Percentiles rank a stretch among this genome's conserved stretches.
Evolutionary conservation across 2,329 filamentous ascomycete species (phyloP).

Genomic region (Magnaporthales sp.): DNA sequence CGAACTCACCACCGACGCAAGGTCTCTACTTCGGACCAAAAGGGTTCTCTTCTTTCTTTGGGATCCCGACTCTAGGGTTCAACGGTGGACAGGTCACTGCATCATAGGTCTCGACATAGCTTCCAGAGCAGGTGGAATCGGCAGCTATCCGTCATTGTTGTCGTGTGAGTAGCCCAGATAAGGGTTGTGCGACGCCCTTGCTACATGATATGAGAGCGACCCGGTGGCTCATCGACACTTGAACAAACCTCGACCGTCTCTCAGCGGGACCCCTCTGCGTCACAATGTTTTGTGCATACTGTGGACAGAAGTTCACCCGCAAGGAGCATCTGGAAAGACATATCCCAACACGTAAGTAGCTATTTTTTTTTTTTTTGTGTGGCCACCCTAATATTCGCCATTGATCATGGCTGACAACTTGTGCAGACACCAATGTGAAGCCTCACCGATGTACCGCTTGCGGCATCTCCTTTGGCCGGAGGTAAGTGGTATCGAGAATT

Average conservation of each 20-base stretch:
- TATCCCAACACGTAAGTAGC: slow-evolving; percentile 35
- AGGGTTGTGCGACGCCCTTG: background rate
- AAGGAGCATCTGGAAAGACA: slow-evolving; percentile 50
- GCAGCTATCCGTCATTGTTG: background rate
- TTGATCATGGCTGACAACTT: slow-evolving; percentile 9
- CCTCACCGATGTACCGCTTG: slow-evolving; percentile 40
- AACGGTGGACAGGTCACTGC: background rate
- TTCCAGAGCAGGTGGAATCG: background rate
- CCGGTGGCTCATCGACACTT: background rate
- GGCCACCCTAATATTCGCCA: background rate
- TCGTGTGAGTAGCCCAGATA: background rate
- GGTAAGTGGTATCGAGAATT: slow-evolving; percentile 21
- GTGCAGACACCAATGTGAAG: slow-evolving; percentile 45
- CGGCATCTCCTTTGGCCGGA: slow-evolving; percentile 39
- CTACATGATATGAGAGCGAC: slow-evolving; percentile 2
- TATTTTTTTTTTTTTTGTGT: background rate
- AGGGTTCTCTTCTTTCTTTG: background rate
- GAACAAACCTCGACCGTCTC: slow-evolving; percentile 2
- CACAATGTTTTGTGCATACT: slow-evolving; percentile 44
- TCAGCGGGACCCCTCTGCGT: background rate
- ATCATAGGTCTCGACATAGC: background rate
- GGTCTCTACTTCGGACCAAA: slow-evolving; percentile 8
- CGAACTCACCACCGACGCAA: slow-evolving; percentile 5
- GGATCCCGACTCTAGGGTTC: background rate
- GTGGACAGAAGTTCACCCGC: slow-evolving; percentile 44